Base-by-base conservation (phyloP, 2,329 filamentous ascomycete species). In the Monosporascus ibericus region DNA sequence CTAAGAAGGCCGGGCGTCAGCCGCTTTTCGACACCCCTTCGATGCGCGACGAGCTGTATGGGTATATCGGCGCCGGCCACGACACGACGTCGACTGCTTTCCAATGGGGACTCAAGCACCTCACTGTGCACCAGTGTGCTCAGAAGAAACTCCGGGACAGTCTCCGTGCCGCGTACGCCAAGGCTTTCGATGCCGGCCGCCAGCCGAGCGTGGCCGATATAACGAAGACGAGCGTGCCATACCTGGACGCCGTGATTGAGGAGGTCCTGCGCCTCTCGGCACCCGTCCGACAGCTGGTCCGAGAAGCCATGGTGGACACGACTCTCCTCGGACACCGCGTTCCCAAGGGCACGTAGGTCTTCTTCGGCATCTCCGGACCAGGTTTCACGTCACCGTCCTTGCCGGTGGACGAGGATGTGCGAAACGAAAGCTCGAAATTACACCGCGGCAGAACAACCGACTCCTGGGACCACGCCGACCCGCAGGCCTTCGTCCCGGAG, bases 191-290 rank as follows among this genome's bases (percentile, higher is more conserved):
- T 1, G 46, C 58, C 24, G 47, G 44, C 1, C 52, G 53, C 3
- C 60, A 60, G 30, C 60, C 58, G 2, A 51, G 42, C 5, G 48
- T 48, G 5, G 44, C 44, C 1, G 57, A 60, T 17, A 47, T 60
- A 17, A 55, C 47, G 25, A 60, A 60, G 30, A 54, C 42, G 4
- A 40, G 24, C 1, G 49, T 95, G 65, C 85, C 87, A 3, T 95
- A 92, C 67, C 81, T 94, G 44, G 84, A 88, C 64, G 90, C 90
- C 36, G 82, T 95, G 22, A 85, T 86, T 66, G 86, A 81, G 63
- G 91, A 96, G 70, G 79, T 86, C 14, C 78, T 95, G 44, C 87
- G 91, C 48, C 80, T 87, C 64, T 87, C 90, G 0, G 87, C 92
- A 0, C 84, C 87, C 0, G 63, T 87, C 25, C 92, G 88, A 0